phyloP scores from a whole-genome alignment of 2,329 filamentous ascomycete genomes.

The Pochonia chlamydosporia region DNA sequence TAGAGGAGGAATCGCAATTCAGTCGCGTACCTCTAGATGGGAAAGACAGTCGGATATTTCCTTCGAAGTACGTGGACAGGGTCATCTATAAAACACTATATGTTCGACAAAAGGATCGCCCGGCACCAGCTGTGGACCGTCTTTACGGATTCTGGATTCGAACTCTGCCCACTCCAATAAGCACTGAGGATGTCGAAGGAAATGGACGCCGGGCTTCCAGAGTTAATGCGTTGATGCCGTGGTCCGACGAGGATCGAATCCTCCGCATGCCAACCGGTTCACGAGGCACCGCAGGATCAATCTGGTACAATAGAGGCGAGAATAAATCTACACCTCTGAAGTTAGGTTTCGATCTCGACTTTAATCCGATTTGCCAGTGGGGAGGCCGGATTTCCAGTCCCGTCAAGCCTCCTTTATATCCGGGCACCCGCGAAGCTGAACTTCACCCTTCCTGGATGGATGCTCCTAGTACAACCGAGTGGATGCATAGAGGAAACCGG shows the following conservation, averaged over 20 bases:
- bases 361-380: conserved; percentile 7
- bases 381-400: conserved; percentile 6
- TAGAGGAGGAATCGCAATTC: neutral
- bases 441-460: neutral
- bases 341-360: conserved; percentile 7
- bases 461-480: neutral
- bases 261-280: conserved; percentile 4
- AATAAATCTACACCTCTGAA: neutral
- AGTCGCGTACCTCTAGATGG: conserved; percentile 1
- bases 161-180: neutral
- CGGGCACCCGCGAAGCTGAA: neutral
- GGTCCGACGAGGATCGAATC: conserved; percentile 5
- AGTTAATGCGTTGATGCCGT: neutral
- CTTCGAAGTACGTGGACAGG: neutral
- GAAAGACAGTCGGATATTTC: neutral
- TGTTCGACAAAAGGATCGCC: conserved; percentile 5
- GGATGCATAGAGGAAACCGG: neutral
- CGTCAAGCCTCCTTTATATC: neutral
- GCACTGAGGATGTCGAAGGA: neutral
- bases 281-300: conserved; percentile 2
- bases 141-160: conserved; percentile 6
- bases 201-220: neutral
- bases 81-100: conserved; percentile 2
- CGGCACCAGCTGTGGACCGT: neutral
- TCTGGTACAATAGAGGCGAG: neutral